phyloP scores from a whole-genome alignment of 2,329 filamentous ascomycete species.

The Trichoderma brevicompactum region DNA sequence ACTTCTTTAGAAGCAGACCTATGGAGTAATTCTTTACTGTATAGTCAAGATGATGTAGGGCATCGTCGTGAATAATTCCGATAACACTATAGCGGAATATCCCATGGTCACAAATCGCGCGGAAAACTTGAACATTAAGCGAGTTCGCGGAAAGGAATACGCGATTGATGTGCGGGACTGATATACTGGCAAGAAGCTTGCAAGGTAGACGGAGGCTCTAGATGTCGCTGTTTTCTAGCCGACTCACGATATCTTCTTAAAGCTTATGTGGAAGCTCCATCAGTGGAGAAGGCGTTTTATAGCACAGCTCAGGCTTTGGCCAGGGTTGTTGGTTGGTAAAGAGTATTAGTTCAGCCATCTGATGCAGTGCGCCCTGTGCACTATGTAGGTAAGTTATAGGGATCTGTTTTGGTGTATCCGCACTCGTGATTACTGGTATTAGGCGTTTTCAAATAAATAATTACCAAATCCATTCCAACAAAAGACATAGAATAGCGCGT shows the following conservation, averaged over 20 bases:
- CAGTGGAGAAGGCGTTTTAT: slow-evolving; percentile 2
- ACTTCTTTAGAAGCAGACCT: no score
- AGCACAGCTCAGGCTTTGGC: neutral
- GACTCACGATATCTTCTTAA: neutral
- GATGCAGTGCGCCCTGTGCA: neutral
- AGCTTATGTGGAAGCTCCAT: neutral
- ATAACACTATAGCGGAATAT: slow-evolving; percentile 22
- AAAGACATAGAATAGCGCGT: no score
- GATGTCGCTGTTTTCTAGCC: slow-evolving; percentile 5
- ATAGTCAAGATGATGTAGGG: neutral
- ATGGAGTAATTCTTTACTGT: no score
- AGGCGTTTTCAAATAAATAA: neutral
- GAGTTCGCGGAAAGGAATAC: slow-evolving; percentile 33
- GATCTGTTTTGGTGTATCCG: neutral
- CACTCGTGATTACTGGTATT: neutral
- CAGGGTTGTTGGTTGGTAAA: neutral
- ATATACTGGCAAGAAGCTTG: neutral
- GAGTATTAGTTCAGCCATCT: no score
- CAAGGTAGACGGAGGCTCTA: slow-evolving; percentile 10
- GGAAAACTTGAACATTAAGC: slow-evolving; percentile 32
- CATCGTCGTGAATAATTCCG: slow-evolving; percentile 35
- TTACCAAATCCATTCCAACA: no score
- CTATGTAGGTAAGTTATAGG: neutral
- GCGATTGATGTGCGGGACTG: slow-evolving; percentile 25
- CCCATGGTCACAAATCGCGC: slow-evolving; percentile 30